A percentile compares a stretch with the other conserved stretches of the same genome.
phyloP scores from a whole-genome alignment of 2,329 filamentous ascomycete species.

The Falciphora oryzae region DNA sequence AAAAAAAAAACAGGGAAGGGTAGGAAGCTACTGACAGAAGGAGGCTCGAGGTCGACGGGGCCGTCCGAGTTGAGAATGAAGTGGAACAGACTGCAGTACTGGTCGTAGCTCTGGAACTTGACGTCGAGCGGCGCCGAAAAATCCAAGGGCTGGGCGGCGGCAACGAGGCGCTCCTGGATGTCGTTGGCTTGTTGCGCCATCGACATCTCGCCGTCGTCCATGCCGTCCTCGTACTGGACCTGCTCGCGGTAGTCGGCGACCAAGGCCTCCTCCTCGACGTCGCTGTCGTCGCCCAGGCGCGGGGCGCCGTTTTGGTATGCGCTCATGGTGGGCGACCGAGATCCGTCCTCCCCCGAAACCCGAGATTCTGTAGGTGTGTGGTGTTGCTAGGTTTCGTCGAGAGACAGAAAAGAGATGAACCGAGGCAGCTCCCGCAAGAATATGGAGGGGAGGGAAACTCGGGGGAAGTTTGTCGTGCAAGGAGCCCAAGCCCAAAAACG shows the following conservation, averaged over 20 bases:
- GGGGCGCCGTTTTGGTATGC: conserved; percentile 55
- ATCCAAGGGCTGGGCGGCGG: conserved; percentile 90
- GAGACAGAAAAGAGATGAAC: background rate
- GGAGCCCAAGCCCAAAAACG: background rate
- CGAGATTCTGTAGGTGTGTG: background rate
- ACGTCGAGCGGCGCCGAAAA: conserved; percentile 93
- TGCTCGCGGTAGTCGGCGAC: conserved; percentile 96
- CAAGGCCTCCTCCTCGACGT: conserved; percentile 92
- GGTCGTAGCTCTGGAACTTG: conserved; percentile 97
- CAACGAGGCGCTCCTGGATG: conserved; percentile 84
- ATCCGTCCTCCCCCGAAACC: background rate
- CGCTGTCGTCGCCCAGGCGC: conserved; percentile 74
- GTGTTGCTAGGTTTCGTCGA: background rate
- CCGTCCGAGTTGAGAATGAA: conserved; percentile 99
- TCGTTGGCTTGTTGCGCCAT: conserved; percentile 77
- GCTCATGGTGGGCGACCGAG: conserved; percentile 45
- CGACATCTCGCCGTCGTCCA: conserved; percentile 72
- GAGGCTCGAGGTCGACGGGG: conserved; percentile 94
- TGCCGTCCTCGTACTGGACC: conserved; percentile 85
- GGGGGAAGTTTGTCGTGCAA: background rate
- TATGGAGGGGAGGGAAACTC: background rate
- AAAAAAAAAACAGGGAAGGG: background rate
- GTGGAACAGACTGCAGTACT: conserved; percentile 99
- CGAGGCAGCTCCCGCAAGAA: background rate
- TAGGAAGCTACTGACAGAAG: conserved; percentile 65